phyloP scores from a whole-genome alignment of 2,329 filamentous ascomycete species.

The Byssothecium circinans region DNA sequence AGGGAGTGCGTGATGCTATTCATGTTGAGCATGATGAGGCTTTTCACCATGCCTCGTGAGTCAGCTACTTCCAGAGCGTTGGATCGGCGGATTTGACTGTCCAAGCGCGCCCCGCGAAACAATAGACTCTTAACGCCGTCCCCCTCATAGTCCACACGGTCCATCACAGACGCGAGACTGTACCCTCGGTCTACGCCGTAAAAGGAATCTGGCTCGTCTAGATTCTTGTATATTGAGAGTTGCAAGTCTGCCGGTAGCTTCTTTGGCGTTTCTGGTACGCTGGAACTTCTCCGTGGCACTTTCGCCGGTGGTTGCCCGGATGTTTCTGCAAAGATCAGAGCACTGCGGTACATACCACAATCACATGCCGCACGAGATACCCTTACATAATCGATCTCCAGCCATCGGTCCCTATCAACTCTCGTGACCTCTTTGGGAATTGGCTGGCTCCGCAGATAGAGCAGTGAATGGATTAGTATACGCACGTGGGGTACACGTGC shows the following conservation, averaged over 20 bases:
- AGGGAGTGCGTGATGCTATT: conserved; percentile 84
- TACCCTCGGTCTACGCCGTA: conserved; percentile 84
- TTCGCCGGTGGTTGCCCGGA: conserved; percentile 54
- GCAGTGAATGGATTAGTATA: conserved; percentile 73
- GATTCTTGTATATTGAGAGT: conserved; percentile 81
- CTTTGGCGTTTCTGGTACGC: conserved; percentile 51
- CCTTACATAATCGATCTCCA: conserved; percentile 75
- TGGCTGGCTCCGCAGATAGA: conserved; percentile 85
- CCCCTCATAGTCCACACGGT: conserved; percentile 84
- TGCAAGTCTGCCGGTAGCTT: conserved; percentile 66
- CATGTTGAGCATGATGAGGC: conserved; percentile 78
- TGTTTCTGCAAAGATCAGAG: conserved; percentile 80
- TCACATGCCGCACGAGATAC: conserved; percentile 71
- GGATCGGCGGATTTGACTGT: conserved; percentile 72
- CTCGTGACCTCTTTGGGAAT: conserved; percentile 75
- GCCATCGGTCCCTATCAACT: conserved; percentile 78
- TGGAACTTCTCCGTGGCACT: conserved; percentile 65
- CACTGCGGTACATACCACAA: conserved; percentile 85
- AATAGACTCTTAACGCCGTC: conserved; percentile 85
- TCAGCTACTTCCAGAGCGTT: conserved; percentile 61
- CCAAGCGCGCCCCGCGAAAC: conserved; percentile 87
- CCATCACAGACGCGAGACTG: conserved; percentile 74
- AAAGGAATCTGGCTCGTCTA: conserved; percentile 95
- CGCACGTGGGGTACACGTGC: conserved; percentile 64
- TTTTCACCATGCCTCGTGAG: conserved; percentile 70